Evolutionary conservation across 768 basidiomycete genomes (phyloP).

Genomic region (Pleurotus sapidus): DNA sequence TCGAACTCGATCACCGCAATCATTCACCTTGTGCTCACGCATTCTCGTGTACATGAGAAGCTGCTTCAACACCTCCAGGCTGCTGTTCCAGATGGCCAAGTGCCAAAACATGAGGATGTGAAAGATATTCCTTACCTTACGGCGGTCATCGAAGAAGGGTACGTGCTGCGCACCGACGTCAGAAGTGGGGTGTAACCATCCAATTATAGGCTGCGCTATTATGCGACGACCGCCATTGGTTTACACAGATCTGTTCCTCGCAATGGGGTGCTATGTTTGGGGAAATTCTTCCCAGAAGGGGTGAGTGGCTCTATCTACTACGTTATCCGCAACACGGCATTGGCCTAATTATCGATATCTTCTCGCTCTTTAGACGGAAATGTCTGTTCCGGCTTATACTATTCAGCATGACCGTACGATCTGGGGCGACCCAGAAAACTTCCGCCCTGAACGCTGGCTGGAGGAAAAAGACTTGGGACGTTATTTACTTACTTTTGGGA

Average conservation of each 20-base stretch:
- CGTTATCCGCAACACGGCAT: too few relatives aligned
- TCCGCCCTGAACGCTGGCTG: constrained; percentile 34
- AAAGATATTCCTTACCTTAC: constrained; percentile 24
- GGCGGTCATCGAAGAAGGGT: constrained; percentile 26
- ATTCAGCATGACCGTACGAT: constrained; percentile 25
- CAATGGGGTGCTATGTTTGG: constrained; percentile 20
- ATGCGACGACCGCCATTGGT: constrained; percentile 34
- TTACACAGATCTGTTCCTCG: constrained; percentile 28
- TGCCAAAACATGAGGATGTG: constrained; percentile 17
- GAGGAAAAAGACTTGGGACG: constrained; percentile 19
- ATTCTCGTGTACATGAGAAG: constrained; percentile 20
- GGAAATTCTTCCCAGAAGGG: constrained; percentile 25
- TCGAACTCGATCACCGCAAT: constrained; percentile 28
- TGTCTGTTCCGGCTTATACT: constrained; percentile 32
- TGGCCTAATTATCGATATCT: too few relatives aligned
- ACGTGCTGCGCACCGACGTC: background rate
- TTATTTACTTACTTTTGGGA: constrained; percentile 29
- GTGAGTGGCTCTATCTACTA: constrained; percentile 13
- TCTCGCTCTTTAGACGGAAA: constrained; percentile 20
- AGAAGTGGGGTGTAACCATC: background rate
- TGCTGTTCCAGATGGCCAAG: constrained; percentile 8
- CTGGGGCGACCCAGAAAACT: constrained; percentile 30
- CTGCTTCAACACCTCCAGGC: constrained; percentile 16
- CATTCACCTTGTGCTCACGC: constrained; percentile 20
- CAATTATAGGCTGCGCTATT: constrained; percentile 22